A percentile compares a stretch with the other conserved stretches of the same genome.
These are phyloP conservation scores for Clavispora santaluciae DNA, from an alignment of 805 yeast species.

Conservation along the genomic window DNA sequence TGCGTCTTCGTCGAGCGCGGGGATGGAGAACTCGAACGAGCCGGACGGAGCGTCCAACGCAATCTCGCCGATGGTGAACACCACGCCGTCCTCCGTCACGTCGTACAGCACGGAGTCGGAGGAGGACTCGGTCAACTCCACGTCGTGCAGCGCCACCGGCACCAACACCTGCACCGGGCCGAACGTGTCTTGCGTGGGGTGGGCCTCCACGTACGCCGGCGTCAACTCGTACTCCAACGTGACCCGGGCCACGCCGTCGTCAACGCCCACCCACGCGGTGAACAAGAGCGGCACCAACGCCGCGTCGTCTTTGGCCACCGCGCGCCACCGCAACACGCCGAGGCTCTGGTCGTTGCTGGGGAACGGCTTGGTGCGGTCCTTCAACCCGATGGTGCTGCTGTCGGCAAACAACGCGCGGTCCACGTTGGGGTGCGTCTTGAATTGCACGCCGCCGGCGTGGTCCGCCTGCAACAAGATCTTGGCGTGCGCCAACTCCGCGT, in stretches of 20 bases:
- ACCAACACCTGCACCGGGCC: constrained; percentile 54
- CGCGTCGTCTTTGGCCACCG: constrained; percentile 55
- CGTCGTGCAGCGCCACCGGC: constrained; percentile 61
- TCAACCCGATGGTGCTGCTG: constrained; percentile 59
- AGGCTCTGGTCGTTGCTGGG: constrained; percentile 88
- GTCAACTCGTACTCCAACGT: constrained; percentile 86
- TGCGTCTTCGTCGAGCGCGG: constrained; percentile 72
- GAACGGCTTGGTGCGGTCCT: constrained; percentile 74
- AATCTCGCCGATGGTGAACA: constrained; percentile 57
- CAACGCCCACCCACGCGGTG: constrained; percentile 78
- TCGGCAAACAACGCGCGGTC: constrained; percentile 68
- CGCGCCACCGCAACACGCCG: constrained; percentile 92
- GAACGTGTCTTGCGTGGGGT: constrained; percentile 36
- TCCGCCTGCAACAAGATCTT: constrained; percentile 52
- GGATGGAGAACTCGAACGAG: constrained; percentile 73
- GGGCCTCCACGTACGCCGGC: constrained; percentile 29
- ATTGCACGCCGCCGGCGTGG: constrained; percentile 54
- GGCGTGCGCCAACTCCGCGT: constrained; percentile 64
- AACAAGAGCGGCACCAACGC: constrained; percentile 56
- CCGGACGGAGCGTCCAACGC: constrained; percentile 54
- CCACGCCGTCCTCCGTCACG: constrained; percentile 63
- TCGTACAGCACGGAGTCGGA: constrained; percentile 47
- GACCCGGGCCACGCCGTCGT: constrained; percentile 59
- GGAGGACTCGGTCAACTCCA: constrained; percentile 45
- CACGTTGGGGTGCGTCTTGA: constrained; percentile 94